Evolutionary conservation across 768 basidiomycete species (phyloP).

Genomic region (Collybiopsis confluens): DNA sequence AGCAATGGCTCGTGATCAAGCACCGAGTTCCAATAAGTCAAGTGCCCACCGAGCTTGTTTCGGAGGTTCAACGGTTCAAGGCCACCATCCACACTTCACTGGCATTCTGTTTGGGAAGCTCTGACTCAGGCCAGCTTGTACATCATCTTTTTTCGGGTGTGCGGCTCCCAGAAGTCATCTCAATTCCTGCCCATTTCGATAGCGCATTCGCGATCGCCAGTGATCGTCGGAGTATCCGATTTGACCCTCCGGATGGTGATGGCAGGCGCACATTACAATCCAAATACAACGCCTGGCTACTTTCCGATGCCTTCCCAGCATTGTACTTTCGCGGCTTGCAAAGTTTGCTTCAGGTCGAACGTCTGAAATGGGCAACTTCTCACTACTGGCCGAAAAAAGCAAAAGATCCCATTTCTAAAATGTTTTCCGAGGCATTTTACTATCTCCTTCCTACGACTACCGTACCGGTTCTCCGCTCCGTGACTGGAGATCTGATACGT

Average conservation of each 20-base stretch:
- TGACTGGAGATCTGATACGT: constrained; percentile 7
- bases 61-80: neutral
- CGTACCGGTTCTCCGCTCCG: constrained; percentile 10
- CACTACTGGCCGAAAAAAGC: constrained; percentile 13
- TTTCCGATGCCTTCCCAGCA: constrained; percentile 13
- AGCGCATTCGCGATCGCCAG: constrained; percentile 18
- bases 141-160: constrained; percentile 16
- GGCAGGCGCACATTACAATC: constrained; percentile 14
- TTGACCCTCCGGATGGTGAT: constrained; percentile 16
- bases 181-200: constrained; percentile 17
- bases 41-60: neutral
- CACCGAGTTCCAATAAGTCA: neutral
- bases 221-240: constrained; percentile 17
- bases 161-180: constrained; percentile 15
- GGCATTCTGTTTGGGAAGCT: constrained; percentile 8
- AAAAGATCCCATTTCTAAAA: constrained; percentile 12
- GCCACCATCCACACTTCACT: neutral
- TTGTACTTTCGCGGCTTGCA: constrained; percentile 14
- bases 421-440: constrained; percentile 14
- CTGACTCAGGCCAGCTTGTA: neutral
- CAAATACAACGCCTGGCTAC: constrained; percentile 19
- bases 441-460: constrained; percentile 2
- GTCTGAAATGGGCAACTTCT: neutral
- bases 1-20: neutral
- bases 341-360: neutral